Evolutionary conservation across 176 grass and related monocot species (phyloP).

Genomic region (Oryza brachyantha): DNA sequence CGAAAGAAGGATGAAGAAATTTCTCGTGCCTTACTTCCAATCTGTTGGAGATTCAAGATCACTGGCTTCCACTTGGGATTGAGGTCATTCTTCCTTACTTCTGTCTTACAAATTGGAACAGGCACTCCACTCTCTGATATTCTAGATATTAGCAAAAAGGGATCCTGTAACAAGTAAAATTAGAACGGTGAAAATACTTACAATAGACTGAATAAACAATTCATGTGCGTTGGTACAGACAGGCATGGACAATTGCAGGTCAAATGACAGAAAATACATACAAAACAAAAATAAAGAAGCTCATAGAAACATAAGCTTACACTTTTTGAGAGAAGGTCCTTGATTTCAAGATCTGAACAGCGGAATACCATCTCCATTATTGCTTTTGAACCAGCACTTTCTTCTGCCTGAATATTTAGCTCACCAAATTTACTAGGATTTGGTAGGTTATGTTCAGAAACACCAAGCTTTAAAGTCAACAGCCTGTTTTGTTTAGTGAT

Average conservation of each 20-base stretch:
- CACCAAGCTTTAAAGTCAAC: conserved; percentile 67
- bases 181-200: conserved; percentile 33
- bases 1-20: conserved; percentile 32
- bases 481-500: conserved; percentile 63
- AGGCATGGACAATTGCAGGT: conserved; percentile 9
- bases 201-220: conserved; percentile 20
- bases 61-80: conserved; percentile 93
- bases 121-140: conserved; percentile 68
- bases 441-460: conserved; percentile 46
- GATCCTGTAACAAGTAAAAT: conserved; percentile 59
- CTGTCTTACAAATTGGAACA: conserved; percentile 96
- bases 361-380: conserved; percentile 85
- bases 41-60: conserved; percentile 92
- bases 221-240: background rate
- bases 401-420: conserved; percentile 73
- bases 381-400: conserved; percentile 85
- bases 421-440: conserved; percentile 67
- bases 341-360: conserved; percentile 88
- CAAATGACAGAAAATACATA: conserved; percentile 11
- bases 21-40: conserved; percentile 80
- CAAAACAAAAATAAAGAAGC: conserved; percentile 16
- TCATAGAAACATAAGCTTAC: conserved; percentile 42
- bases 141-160: conserved; percentile 96
- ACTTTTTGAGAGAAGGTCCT: conserved; percentile 97
- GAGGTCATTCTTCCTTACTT: conserved; percentile 98